These are phyloP conservation scores for Fraxinus dipetala DNA, from an alignment of 305 asterid genomes.

Conservation along the genomic window DNA sequence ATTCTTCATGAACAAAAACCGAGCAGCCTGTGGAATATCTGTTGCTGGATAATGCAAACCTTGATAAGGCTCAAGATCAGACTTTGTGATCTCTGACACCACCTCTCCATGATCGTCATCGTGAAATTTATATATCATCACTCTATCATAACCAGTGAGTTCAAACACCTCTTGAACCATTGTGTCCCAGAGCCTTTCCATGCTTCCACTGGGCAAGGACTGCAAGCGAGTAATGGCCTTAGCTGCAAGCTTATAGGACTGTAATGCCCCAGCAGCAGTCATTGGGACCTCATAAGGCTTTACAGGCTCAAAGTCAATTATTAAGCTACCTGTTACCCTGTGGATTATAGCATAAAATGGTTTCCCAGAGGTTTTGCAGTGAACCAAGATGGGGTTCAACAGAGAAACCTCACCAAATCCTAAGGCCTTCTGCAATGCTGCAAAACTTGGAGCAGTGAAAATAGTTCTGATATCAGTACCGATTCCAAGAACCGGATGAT, in stretches of 20 bases:
- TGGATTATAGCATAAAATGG: constrained; percentile 89
- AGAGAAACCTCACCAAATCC: constrained; percentile 90
- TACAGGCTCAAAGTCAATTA: constrained; percentile 95
- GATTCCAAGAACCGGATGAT: constrained; percentile 66
- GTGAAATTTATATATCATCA: constrained; percentile 85
- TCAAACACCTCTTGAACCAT: constrained; percentile 94
- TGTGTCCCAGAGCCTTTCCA: constrained; percentile 76
- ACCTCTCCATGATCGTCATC: constrained; percentile 99
- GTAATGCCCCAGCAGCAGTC: constrained; percentile 98
- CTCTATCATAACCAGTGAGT: constrained; percentile 91
- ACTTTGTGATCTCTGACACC: constrained; percentile 66
- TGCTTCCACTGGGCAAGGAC: constrained; percentile 78
- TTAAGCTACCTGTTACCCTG: constrained; percentile 75
- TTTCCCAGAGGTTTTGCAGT: constrained; percentile 89
- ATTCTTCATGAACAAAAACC: constrained; percentile 88
- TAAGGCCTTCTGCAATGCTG: constrained; percentile 79
- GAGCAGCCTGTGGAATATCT: constrained; percentile 92
- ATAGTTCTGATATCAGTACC: constrained; percentile 75
- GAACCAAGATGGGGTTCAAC: constrained; percentile 78
- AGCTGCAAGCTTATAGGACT: constrained; percentile 89
- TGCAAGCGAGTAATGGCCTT: constrained; percentile 87
- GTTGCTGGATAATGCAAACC: constrained; percentile 95
- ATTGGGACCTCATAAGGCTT: constrained; percentile 90
- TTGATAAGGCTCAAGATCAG: constrained; percentile 78
- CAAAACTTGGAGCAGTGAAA: constrained; percentile 77